Base-by-base conservation (phyloP, 2,329 filamentous ascomycete species). In the Pyricularia pennisetigena region DNA sequence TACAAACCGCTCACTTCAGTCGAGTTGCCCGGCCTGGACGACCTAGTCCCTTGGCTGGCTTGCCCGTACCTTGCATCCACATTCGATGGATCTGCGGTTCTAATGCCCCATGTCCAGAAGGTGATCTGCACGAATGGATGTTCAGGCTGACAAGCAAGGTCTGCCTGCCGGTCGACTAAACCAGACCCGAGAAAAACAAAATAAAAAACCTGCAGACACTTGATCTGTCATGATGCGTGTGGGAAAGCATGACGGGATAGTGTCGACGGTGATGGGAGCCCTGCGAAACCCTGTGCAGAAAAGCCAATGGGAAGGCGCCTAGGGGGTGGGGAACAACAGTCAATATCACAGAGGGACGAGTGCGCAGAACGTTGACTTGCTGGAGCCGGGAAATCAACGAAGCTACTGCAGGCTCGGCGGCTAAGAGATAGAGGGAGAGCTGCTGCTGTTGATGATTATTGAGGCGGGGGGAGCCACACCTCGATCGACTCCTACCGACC, bases 321-420 rank as follows among this genome's bases (percentile, higher is more conserved):
- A 66, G 65, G 68, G 69, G 70, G 69, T 69, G 63, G 69, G 68
- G 68, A 67, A 70, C 29, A 35, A 67, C 61, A 71, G 64, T 71
- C 73, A 69, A 74, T 72, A 74, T 73, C 72, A 74, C 73, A 71
- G 68, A 69, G 68, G 62, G 65, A 67, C 28, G 32, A 20, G 24
- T 49, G 64, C 41, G 30, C 64, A 66, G 30, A 30, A 67, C 66
- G 57, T 29, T 26, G 66, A 67, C 66, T 59, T 57, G 66, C 66
- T 67, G 54, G n/a, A 62, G 65, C 49, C 64, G 23, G 24, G 16
- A 62, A 62, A 26, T 5, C 59, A 28, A 28, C 14, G 59, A 28
- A 62, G 59, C 59, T 62, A 62, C 59, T 62, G 59, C 59, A 62
- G 24, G 24, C 59, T 26, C 59, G 59, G 59, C 59, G 59, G 59